Evolutionary conservation across 257 asterid species (phyloP).

Genomic region (Salvia miltiorrhiza): DNA sequence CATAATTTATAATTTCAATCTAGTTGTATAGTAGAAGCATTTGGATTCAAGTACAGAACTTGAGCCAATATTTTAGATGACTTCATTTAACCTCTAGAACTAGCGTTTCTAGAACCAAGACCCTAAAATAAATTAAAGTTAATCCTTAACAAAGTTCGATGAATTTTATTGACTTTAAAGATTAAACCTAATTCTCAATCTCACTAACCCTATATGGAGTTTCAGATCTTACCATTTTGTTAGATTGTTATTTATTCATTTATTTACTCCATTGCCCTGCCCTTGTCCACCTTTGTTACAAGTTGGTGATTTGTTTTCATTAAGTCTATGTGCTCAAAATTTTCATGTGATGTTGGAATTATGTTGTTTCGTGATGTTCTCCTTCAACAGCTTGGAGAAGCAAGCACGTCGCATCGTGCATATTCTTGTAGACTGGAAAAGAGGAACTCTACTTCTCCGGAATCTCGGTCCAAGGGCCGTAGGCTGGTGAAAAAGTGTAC

Average conservation of each 20-base stretch:
- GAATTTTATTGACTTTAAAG: neutral
- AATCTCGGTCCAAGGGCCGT: slow-evolving; percentile 36
- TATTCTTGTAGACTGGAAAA: slow-evolving; percentile 37
- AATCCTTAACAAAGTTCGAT: neutral
- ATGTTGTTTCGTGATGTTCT: slow-evolving; percentile 13
- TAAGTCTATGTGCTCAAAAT: slow-evolving; percentile 4
- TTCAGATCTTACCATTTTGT: neutral
- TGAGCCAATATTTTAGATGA: neutral
- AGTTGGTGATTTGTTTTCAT: neutral
- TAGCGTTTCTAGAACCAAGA: neutral
- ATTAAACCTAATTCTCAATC: neutral
- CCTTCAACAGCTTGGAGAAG: slow-evolving; percentile 35
- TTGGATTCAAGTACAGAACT: neutral
- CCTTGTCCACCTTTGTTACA: neutral
- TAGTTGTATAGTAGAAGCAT: slow-evolving; percentile 7
- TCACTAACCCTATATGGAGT: neutral
- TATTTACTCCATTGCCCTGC: neutral
- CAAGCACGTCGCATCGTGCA: slow-evolving; percentile 29
- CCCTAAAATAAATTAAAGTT: neutral
- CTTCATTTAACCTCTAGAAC: neutral
- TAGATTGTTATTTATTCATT: neutral
- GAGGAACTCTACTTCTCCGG: slow-evolving; percentile 31
- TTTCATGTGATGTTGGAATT: slow-evolving; percentile 8
- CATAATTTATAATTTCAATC: slow-evolving; percentile 1
- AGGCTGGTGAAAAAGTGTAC: slow-evolving; percentile 54